Evolutionary conservation across 257 asterid species (phyloP).

Genomic region (Nicotiana tomentosiformis): DNA sequence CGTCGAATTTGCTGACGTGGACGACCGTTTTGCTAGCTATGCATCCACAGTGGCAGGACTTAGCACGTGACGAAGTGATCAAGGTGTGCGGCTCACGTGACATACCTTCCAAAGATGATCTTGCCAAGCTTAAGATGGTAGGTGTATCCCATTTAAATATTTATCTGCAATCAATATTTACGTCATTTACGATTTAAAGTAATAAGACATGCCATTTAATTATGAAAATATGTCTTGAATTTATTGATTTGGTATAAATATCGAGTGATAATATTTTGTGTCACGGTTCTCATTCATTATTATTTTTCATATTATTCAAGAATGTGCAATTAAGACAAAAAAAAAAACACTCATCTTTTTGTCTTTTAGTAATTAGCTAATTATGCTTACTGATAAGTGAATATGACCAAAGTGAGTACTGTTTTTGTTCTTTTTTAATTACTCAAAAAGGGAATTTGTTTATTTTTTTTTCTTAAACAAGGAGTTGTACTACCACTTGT

Average conservation of each 20-base stretch:
- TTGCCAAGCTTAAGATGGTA: slow-evolving; percentile 43
- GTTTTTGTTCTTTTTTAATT: not conserved
- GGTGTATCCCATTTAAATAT: not conserved
- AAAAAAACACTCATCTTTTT: not conserved
- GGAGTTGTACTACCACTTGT: not conserved
- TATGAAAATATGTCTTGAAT: too few relatives aligned
- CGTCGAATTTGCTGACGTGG: slow-evolving; percentile 51
- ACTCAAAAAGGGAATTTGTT: not conserved
- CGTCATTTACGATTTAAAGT: too few relatives aligned
- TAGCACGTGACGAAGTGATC: slow-evolving; percentile 45
- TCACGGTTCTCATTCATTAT: not conserved
- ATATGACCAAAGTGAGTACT: not conserved
- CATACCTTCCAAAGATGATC: slow-evolving; percentile 38
- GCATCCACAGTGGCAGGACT: slow-evolving; percentile 46
- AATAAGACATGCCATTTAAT: too few relatives aligned
- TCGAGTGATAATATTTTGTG: too few relatives aligned
- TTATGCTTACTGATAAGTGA: not conserved
- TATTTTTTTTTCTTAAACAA: not conserved
- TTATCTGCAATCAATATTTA: not conserved
- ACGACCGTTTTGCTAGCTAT: slow-evolving; percentile 44
- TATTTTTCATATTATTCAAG: not conserved
- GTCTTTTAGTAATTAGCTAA: not conserved
- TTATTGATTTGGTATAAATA: too few relatives aligned
- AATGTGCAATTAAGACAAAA: not conserved
- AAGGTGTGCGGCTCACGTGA: slow-evolving; percentile 46